phyloP scores from a whole-genome alignment of 139 green algal genomes.

The Astrephomene gubernaculifera region DNA sequence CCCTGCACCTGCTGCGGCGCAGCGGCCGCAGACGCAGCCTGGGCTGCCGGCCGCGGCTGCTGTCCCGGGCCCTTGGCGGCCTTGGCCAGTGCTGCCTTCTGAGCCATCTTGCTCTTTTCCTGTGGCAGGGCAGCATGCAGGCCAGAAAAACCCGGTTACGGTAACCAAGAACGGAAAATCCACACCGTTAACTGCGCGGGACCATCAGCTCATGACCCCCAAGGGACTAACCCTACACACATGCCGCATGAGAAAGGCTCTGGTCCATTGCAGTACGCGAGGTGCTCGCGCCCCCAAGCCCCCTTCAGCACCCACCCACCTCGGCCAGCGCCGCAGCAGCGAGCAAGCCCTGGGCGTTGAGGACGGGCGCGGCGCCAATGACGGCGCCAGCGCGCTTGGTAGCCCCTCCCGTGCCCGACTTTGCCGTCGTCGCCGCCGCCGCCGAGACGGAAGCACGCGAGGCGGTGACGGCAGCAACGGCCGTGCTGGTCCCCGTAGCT shows the following conservation, averaged over 20 bases:
- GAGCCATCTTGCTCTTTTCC: conserved; percentile 21
- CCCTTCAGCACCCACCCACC: conserved; percentile 10
- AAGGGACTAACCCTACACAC: too few species aligned
- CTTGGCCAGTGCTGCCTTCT: conserved; percentile 2
- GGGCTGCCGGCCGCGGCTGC: not conserved
- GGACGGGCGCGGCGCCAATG: conserved; percentile 47
- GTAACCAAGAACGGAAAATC: too few species aligned
- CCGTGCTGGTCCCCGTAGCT: not conserved
- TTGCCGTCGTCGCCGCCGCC: not conserved
- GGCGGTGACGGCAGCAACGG: not conserved
- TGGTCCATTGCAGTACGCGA: too few species aligned
- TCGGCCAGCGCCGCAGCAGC: conserved; percentile 17
- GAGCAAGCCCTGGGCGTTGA: conserved; percentile 46
- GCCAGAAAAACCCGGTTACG: too few species aligned
- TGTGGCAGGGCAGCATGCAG: too few species aligned
- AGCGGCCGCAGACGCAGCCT: not conserved
- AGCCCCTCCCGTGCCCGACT: not conserved
- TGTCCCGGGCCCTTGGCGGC: not conserved
- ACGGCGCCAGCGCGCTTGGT: conserved; percentile 32
- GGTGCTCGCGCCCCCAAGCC: too few species aligned
- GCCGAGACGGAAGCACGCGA: not conserved
- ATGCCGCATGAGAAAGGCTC: too few species aligned
- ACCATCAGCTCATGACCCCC: too few species aligned
- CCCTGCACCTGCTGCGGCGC: conserved; percentile 13
- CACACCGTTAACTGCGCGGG: too few species aligned